Percentiles rank a stretch among this genome's conserved stretches.
These are phyloP conservation scores for Linderina pennispora DNA, from an alignment of 192 early-diverging fungal genomes.

Conservation along the genomic window DNA sequence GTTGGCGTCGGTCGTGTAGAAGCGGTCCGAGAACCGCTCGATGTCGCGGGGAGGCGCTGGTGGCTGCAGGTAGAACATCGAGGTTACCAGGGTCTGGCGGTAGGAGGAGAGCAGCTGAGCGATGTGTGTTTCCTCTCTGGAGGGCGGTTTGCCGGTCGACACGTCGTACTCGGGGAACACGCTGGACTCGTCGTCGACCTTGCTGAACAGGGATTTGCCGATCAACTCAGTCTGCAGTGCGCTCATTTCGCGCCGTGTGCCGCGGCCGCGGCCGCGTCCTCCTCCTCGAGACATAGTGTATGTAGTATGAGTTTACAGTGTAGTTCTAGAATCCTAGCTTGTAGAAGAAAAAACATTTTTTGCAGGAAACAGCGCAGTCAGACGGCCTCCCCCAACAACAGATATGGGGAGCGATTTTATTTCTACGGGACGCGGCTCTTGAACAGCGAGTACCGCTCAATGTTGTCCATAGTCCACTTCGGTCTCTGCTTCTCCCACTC, in stretches of 20 bases:
- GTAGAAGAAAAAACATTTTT: not conserved
- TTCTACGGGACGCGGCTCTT: constrained; percentile 86
- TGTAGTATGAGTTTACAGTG: not conserved
- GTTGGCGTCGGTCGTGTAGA: constrained; percentile 4
- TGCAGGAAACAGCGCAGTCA: not conserved
- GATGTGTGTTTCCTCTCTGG: constrained; percentile 30
- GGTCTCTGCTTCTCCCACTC: constrained; percentile 51
- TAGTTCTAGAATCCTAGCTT: too few species aligned
- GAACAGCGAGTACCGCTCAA: constrained; percentile 88
- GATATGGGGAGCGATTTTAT: too few species aligned
- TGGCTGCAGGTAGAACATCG: constrained; percentile 33
- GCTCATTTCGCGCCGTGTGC: constrained; percentile 28
- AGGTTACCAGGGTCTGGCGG: constrained; percentile 12
- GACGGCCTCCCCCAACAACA: too few species aligned
- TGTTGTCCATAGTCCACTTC: constrained; percentile 68
- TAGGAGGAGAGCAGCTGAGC: constrained; percentile 20
- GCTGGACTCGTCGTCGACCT: constrained; percentile 3
- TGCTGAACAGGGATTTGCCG: constrained; percentile 16
- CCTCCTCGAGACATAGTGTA: constrained; percentile 29
- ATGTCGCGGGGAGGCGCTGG: constrained; percentile 32
- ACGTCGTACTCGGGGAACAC: constrained; percentile 26
- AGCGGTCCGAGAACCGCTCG: constrained; percentile 44
- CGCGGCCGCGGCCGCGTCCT: constrained; percentile 35
- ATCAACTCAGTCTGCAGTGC: constrained; percentile 39
- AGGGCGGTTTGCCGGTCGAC: constrained; percentile 2